A percentile compares a stretch with the other conserved stretches of the same genome.
phyloP scores from a whole-genome alignment of 805 yeast genomes.

The Pichia eremophila region DNA sequence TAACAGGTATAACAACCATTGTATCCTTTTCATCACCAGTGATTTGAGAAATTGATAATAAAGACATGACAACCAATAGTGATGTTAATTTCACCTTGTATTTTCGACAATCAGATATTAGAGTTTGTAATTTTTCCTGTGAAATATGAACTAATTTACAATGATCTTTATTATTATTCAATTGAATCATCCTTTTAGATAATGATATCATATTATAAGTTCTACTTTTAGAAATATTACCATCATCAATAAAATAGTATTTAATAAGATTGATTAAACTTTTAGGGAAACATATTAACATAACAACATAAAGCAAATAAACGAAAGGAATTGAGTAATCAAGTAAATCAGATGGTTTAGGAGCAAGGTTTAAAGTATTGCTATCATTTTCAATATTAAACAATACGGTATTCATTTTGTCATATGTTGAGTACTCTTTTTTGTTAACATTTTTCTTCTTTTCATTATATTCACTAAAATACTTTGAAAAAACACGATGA shows the following conservation, averaged over 20 bases:
- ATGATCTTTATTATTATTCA: slow-evolving; percentile 1
- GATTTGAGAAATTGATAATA: slow-evolving; percentile 6
- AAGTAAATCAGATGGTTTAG: slow-evolving; percentile 9
- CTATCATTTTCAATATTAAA: slow-evolving; percentile 2
- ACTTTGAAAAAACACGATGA: slow-evolving; percentile 19
- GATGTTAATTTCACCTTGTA: slow-evolving; percentile 11
- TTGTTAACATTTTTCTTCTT: not conserved
- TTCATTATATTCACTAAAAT: not conserved
- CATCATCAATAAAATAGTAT: slow-evolving; percentile 9
- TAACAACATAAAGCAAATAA: slow-evolving; percentile 4
- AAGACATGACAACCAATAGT: slow-evolving; percentile 5
- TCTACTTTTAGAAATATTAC: slow-evolving; percentile 1
- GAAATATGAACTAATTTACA: slow-evolving; percentile 6
- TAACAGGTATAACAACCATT: slow-evolving; percentile 8
- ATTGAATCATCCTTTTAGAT: slow-evolving; percentile 1
- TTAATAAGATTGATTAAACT: slow-evolving; percentile 1
- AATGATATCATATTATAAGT: slow-evolving; percentile 3
- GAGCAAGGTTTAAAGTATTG: slow-evolving; percentile 4
- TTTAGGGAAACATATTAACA: slow-evolving; percentile 6
- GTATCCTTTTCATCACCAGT: slow-evolving; percentile 8
- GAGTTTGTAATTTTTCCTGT: not conserved
- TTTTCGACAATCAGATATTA: slow-evolving; percentile 4
- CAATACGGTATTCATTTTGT: not conserved
- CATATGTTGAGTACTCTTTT: not conserved
- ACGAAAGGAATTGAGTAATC: slow-evolving; percentile 9